Evolutionary conservation across 768 basidiomycete genomes (phyloP), one percentile per base, ranked within the genome.

Genomic region (Tylopilus vinaceipallidus): DNA sequence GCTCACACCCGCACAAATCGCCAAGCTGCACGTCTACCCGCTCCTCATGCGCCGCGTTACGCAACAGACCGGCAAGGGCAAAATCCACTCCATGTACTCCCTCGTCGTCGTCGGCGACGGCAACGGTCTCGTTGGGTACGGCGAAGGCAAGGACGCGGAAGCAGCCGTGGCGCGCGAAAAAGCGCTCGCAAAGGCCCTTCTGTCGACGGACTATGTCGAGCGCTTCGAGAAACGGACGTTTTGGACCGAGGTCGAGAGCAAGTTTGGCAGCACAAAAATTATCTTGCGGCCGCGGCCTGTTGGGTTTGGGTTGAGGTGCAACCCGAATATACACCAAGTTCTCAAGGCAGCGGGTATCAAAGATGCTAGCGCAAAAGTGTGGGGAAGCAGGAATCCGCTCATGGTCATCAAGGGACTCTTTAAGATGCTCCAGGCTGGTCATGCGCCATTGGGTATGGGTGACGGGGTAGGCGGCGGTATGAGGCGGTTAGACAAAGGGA

Each of bases 221-320:
- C 83, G 92, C n/a, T 98, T 93, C 69, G 95, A 99, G 69, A 75
- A 83, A 55, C 81, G 97, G 43, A 98, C 97, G n/a, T 77, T 97
- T 16, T 98, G 91, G 90, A 91, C 92, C 19, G 88, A 93, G 45
- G 81, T 95, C 75, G 74, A 79, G 45, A 75, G 75, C 55, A 99
- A 98, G 72, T 83, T 91, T 54, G 92, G 94, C 16, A 75, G 88
- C 13, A 93, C 91, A 8, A 78, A 78, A 53, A 75, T 98, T 55
- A 78, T 89, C 55, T 69, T 98, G 60, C 80, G 95, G 22, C 89
- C 88, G 0, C 76, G 87, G 27, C 86, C 88, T 7, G 81, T 91
- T 64, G 97, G 97, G 2, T 98, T 98, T 66, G 97, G 97, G 7
- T 73, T 99, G 49, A 77, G 85, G 49, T 91, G 90, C 64, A 92